Conservation (phyloP, 495 filamentous ascomycete species). For the Chaetomium cochliodes region DNA sequence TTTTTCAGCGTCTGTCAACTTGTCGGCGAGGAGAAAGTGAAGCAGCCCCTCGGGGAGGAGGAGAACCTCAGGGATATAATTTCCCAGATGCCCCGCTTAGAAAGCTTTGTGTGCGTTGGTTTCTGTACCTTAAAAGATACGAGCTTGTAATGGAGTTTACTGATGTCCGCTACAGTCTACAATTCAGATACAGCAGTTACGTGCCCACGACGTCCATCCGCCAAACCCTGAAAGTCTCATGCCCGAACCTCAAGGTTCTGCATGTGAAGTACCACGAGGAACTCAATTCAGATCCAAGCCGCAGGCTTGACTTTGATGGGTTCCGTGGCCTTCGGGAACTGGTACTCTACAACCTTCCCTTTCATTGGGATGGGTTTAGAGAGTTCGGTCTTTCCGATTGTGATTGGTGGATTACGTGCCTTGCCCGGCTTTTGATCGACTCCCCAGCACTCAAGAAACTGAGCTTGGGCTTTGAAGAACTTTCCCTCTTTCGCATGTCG, state of each 20-base stretch:
- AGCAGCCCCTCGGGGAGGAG: too few species aligned
- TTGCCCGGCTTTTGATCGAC: not conserved
- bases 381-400: too few species aligned
- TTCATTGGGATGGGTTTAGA: too few species aligned
- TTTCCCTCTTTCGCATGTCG: too few species aligned
- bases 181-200: not conserved
- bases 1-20: not conserved
- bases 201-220: not conserved
- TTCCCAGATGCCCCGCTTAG: not conserved
- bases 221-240: not conserved
- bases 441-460: not conserved
- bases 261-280: not conserved
- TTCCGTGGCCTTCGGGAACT: not conserved
- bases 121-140: not conserved
- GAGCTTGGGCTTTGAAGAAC: not conserved
- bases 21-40: not conserved
- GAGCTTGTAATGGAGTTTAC: not conserved
- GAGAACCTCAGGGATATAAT: not conserved
- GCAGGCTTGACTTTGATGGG: too few species aligned
- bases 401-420: not conserved
- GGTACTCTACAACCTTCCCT: not conserved
- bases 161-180: too few species aligned
- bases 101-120: conserved; percentile 2
- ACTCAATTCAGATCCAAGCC: too few species aligned
- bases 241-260: not conserved